Base-by-base conservation (phyloP, 352 stramenopile species). In the Saprolegnia diclina region DNA sequence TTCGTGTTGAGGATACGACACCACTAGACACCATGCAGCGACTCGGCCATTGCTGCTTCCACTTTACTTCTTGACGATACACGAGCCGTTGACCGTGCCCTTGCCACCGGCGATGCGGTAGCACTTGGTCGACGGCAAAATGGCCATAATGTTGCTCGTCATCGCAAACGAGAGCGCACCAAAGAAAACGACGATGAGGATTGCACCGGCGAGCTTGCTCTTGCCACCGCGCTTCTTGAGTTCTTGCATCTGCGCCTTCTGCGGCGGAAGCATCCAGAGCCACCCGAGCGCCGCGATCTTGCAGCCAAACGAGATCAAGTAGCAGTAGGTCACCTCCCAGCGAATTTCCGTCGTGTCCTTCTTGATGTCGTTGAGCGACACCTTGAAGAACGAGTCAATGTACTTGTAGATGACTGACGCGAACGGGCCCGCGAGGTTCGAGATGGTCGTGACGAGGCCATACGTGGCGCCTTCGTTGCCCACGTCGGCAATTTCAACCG, bases 391-490 rank as follows among this genome's bases (percentile, higher is more conserved):
- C 19, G 73, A 71, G 53, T 82, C 56, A 21, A 88, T 63, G 65
- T 82, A 83, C 14, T 69, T 70, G 26, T 76, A 79, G 44, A 87
- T 73, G 10, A 76, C 72, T 0, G 76, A 67, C 5, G 79, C 65
- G 59, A 89, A 80, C 22, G 81, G 79, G 0, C 65, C 73, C 29
- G 65, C 70, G 5, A 89, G 67, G 69, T 88, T 89, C 62, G 71
- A 74, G 24, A 89, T 80, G 16, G 81, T 89, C 21, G 80, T 85
- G 38, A 89, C 64, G 26, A 89, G 72, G 10, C 81, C 80, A 67
- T 86, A 87, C 72, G 87, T 80, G 40, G 80, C 80, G 29, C 79
- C 79, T 72, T 89, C 81, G 53, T 87, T 73, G 16, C 81, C 81
- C 65, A 85, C 77, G 6, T 72, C 65, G 4, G 80, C 76, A 4